These are phyloP conservation scores for Pseudopyrenochaeta lycopersici DNA, from an alignment of 2,329 filamentous ascomycete species.

Conservation along the genomic window DNA sequence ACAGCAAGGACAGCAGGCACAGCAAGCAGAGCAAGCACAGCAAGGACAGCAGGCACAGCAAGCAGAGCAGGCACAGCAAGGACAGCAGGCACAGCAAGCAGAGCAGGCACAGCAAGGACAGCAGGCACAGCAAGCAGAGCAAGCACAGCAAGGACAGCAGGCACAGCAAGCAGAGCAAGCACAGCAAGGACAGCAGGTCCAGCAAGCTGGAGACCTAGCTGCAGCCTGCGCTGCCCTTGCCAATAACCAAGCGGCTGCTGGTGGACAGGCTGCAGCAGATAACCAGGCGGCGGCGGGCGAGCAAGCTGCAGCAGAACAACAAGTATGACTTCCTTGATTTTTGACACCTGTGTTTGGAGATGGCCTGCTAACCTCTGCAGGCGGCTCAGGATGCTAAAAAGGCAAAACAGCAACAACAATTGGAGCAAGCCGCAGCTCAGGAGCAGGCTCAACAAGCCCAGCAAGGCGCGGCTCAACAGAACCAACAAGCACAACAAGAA, in stretches of 20 bases:
- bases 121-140: conserved; percentile 4
- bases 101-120: conserved; percentile 2
- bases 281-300: conserved; percentile 6
- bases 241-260: conserved; percentile 2
- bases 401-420: conserved; percentile 6
- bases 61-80: too few species aligned
- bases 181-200: conserved; percentile 5
- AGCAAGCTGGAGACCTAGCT: conserved; percentile 1
- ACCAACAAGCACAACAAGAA: not conserved
- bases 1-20: not conserved
- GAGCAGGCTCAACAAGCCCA: not conserved
- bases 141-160: conserved; percentile 5
- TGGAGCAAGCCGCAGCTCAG: not conserved
- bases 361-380: too few species aligned
- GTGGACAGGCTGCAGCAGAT: conserved; percentile 9
- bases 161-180: not conserved
- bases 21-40: not conserved
- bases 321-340: too few species aligned
- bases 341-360: too few species aligned
- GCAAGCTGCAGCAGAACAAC: not conserved
- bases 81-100: too few species aligned
- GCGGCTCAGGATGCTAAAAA: not conserved
- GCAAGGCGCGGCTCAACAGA: not conserved
- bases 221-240: too few species aligned
- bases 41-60: conserved; percentile 6